Conservation (phyloP, 257 asterid genomes). For the Fraxinus quadrangulata region DNA sequence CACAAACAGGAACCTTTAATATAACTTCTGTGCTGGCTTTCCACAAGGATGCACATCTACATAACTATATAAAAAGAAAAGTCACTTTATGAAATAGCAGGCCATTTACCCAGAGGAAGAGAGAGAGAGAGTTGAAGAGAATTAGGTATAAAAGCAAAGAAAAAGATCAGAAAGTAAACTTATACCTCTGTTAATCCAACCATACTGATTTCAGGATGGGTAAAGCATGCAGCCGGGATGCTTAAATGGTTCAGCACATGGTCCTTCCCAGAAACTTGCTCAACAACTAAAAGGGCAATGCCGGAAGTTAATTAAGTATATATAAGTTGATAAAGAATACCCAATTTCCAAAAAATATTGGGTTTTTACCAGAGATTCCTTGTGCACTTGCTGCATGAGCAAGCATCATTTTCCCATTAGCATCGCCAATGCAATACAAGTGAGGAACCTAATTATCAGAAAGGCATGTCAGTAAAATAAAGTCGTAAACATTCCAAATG, state of each 20-base stretch:
- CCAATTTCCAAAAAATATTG: conserved; percentile 19
- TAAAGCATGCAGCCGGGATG: conserved; percentile 98
- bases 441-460: conserved; percentile 75
- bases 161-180: conserved; percentile 20
- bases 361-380: conserved; percentile 73
- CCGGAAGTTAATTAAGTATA: conserved; percentile 27
- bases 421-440: conserved; percentile 97
- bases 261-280: conserved; percentile 88
- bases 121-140: neutral
- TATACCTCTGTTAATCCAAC: conserved; percentile 96
- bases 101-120: no score
- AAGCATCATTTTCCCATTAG: conserved; percentile 99
- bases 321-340: conserved; percentile 12
- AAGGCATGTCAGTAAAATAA: conserved; percentile 28
- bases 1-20: neutral
- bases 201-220: conserved; percentile 99
- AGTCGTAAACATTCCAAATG: conserved; percentile 13
- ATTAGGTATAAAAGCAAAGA: conserved; percentile 4
- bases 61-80: no score
- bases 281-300: conserved; percentile 65
- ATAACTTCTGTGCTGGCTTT: neutral
- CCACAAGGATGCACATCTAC: conserved; percentile 11
- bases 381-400: conserved; percentile 99
- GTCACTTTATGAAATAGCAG: no score
- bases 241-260: conserved; percentile 89